Evolutionary conservation across 2,329 filamentous ascomycete genomes (phyloP), one percentile per base, ranked within the genome.

Genomic region (Cladophialophora psammophila): DNA sequence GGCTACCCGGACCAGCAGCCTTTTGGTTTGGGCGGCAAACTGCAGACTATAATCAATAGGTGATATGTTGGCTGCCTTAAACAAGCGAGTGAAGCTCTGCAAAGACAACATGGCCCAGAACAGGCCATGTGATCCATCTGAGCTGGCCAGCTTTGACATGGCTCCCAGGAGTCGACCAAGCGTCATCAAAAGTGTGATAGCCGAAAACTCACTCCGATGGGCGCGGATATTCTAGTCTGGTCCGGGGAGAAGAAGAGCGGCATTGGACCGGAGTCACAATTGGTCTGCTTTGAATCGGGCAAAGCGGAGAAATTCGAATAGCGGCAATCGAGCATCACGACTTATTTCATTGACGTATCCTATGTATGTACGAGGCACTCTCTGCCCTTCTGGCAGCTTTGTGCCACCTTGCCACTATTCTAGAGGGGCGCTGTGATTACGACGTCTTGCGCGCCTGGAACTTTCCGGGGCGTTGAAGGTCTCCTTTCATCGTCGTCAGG

Each of bases 1-100:
- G 58, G 64, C 64, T 1, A 60, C 65, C 1, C 67, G 71, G 15
- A 63, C 72, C 20, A 20, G 67, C 20, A 69, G 67, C 26, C 70
- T 73, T 45, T 38, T 73, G 55, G 50, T 68, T 0, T 73, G 72
- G 71, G 69, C 65, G 3, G 66, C 70, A 35, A 66, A 71, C 45
- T 68, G 52, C 64, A 60, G 72, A 59, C 64, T 73, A 2, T 56
- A 34, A 8, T 69, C 68, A 4, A 69, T 73, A 2, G 20, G 38
- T 18, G 72, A 71, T 36, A 52, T 71, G 42, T 42, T 73, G 42
- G 55, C 64, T 31, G 55, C 54, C 2, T 69, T 72, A 38, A 65
- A 66, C 40, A 45, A 38, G 7, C 65, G 63, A 32, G 69, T 70
- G 10, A 55, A 63, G 42, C 52, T 68, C 9, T 53, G 48, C 15